Evolutionary conservation across 352 stramenopile species (phyloP), one percentile per base, ranked within the genome.

Genomic region (Phytophthora pini): DNA sequence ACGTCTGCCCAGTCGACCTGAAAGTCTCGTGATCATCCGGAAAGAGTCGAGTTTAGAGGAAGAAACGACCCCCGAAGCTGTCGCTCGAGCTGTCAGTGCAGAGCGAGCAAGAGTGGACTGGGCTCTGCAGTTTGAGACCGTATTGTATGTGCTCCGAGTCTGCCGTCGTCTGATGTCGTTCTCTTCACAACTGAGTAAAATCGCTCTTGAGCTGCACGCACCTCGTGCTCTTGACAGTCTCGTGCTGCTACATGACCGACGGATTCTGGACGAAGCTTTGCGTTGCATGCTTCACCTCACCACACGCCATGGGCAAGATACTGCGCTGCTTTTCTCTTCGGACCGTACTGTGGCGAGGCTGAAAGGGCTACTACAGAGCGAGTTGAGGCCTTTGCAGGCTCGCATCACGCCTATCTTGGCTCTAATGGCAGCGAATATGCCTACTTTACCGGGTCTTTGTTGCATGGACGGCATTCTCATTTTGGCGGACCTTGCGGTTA

Each of bases 371-470:
- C 43, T 92, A 1, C 68, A 82, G 34, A 61, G 68, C 4, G 77
- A 81, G 39, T 73, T 65, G 5, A 50, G 71, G 4, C 27, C 43
- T 0, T 58, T 92, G 8, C 56, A 79, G 11, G 73, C 76, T 12
- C 75, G 76, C 7, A 76, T 84, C 10, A 88, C 76, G 0, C 55
- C 79, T 2, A 65, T 92, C 12, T 62, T 92, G 5, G 62, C 66
- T 15, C 65, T 88, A 3, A 87, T 92, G 77, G 68, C 68, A 2
- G 59, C 57, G 1, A 72, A 76, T 7, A 77, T 83, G 50, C 72
- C 82, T 2, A 74, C 71, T 1, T 60, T 91, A 11, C 77, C 79
- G 13, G 79, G 77, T 0, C 48, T 91, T 1, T 88, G 74, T 40
- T 72, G 67, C 4, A 67, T 77, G 8, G 70, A 89, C 32, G 72